Evolutionary conservation across 1,139 yeast genomes (phyloP).

Genomic region (Maudiozyma humilis): DNA sequence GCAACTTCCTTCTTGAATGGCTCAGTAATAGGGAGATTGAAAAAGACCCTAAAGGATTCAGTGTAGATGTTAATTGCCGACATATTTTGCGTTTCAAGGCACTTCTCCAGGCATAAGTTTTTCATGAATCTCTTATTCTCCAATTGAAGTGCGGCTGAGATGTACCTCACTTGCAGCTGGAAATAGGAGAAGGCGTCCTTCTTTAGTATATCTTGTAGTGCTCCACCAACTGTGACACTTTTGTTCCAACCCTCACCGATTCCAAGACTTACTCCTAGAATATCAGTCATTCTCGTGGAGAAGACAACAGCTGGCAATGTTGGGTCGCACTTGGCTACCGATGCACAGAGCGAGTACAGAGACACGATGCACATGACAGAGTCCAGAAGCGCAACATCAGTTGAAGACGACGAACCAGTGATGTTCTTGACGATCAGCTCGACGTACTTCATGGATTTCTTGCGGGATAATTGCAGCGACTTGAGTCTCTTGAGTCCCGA

Average conservation of each 20-base stretch:
- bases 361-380: conserved; percentile 22
- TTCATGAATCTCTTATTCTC: conserved; percentile 19
- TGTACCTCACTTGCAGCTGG: conserved; percentile 23
- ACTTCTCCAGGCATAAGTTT: conserved; percentile 14
- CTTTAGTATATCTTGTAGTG: conserved; percentile 2
- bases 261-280: conserved; percentile 18
- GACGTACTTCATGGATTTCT: conserved; percentile 22
- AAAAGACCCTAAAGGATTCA: conserved; percentile 26
- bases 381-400: conserved; percentile 25
- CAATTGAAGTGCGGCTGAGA: conserved; percentile 23
- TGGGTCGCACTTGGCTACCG: conserved; percentile 20
- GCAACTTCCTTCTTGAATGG: conserved; percentile 17
- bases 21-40: conserved; percentile 19
- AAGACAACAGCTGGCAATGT: conserved; percentile 20
- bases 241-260: conserved; percentile 19
- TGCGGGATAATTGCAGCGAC: conserved; percentile 14
- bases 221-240: conserved; percentile 10
- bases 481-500: conserved; percentile 19
- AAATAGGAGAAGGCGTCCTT: conserved; percentile 7
- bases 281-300: conserved; percentile 22
- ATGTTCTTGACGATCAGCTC: conserved; percentile 24
- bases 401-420: conserved; percentile 20
- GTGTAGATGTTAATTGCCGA: conserved; percentile 21
- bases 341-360: conserved; percentile 22
- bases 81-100: conserved; percentile 13